Percentiles rank a stretch among this genome's conserved stretches.
Conservation (phyloP, 2,329 filamentous ascomycete genomes). For the Botrytis porri region DNA sequence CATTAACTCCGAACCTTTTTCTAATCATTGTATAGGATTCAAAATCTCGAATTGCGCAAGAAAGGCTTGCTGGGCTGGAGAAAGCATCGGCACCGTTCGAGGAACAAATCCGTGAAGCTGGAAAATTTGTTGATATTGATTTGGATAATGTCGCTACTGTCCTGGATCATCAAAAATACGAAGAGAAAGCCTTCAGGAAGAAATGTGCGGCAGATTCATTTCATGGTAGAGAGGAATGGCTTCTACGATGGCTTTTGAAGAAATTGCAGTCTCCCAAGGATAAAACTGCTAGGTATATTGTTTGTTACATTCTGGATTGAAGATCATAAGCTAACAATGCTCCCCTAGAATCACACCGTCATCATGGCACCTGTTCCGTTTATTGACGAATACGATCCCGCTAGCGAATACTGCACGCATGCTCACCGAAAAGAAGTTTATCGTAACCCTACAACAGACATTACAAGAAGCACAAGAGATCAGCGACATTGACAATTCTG, state of each 20-base stretch:
- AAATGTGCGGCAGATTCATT: constrained; percentile 23
- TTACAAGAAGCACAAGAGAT: constrained; percentile 52
- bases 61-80: constrained; percentile 36
- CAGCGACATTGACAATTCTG: constrained; percentile 34
- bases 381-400: constrained; percentile 63
- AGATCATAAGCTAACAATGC: background rate
- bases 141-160: constrained; percentile 28
- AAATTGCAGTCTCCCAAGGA: constrained; percentile 47
- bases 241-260: constrained; percentile 63
- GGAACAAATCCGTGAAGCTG: constrained; percentile 38
- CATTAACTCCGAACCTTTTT: background rate
- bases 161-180: background rate
- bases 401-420: constrained; percentile 67
- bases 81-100: constrained; percentile 38
- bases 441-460: constrained; percentile 62
- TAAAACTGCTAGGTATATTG: constrained; percentile 34
- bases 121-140: constrained; percentile 36
- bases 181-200: constrained; percentile 12
- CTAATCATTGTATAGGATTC: constrained; percentile 28
- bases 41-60: constrained; percentile 36
- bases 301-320: background rate
- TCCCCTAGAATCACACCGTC: constrained; percentile 30
- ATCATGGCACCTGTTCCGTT: constrained; percentile 59
- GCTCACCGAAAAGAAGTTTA: constrained; percentile 67
- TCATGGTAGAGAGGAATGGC: constrained; percentile 58